Base-by-base conservation (phyloP, 257 asterid species). In the Solanum lignicaule region DNA sequence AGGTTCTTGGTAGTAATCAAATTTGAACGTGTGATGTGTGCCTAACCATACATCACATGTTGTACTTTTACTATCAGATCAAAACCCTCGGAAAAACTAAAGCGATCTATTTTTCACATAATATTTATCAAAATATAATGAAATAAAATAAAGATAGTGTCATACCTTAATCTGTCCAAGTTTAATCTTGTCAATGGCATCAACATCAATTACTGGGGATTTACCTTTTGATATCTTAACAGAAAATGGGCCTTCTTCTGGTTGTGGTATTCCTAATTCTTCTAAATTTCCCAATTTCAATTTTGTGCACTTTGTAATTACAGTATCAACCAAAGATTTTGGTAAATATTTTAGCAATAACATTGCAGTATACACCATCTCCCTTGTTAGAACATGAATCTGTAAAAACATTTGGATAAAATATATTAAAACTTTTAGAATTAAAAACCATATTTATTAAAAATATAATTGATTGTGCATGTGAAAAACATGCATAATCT, bases 231-330 rank as follows among this genome's bases (percentile, higher is more conserved):
- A 55, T 16, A 9, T 25, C 41, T 94, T 93, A 1, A 89, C 76
- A 21, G 15, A 33, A 68, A 94, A 94, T 0, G 97, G 96, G 15
- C 97, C 97, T 31, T 87, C 39, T 16, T 15, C 23, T 16, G 9
- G 62, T 52, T 52, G 62, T 16, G 62, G 23, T 15, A 52, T 16
- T 52, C 94, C 98, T 41, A 87, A 91, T 0, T 43, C 16, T 1
- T 87, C 86, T 29, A 94, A 91, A 72, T 93, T 32, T 58, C 95
- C 95, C 11, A 55, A 83, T 9, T 29, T 46, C 21, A 84, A 9
- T 7, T 83, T 87, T 39, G 88, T 78, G 14, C 87, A 36, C 31
- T 73, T 14, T 12, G 87, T 4, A 1, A 91, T 25, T 2, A 90
- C 1, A 0, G 75, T 87, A 83, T 94, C 95, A 81, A 92, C 95